Evolutionary conservation across 2,329 filamentous ascomycete species (phyloP).

Genomic region (Ceratocystis destructans): DNA sequence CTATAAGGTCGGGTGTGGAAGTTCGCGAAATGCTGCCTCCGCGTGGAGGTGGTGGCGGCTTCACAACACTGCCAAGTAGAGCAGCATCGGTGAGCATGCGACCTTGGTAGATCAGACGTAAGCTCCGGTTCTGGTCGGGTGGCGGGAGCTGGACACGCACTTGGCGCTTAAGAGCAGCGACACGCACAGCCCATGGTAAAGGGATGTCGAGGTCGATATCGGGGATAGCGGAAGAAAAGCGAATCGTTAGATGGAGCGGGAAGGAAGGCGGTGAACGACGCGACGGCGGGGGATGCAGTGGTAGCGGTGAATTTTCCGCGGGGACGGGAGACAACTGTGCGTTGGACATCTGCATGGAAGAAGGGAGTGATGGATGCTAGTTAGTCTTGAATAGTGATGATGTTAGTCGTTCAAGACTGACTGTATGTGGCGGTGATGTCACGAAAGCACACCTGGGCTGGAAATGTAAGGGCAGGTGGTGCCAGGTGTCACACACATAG

Average conservation of each 20-base stretch:
- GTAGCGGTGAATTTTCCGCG: not conserved
- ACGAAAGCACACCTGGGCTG: too few relatives aligned
- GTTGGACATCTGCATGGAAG: not conserved
- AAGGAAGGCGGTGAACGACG: not conserved
- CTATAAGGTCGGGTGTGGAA: not conserved
- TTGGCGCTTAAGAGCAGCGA: conserved; percentile 65
- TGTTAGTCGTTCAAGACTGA: too few relatives aligned
- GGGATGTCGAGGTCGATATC: conserved; percentile 70
- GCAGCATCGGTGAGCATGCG: conserved; percentile 66
- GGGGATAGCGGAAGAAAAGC: conserved; percentile 74
- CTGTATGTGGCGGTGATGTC: too few relatives aligned
- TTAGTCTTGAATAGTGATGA: too few relatives aligned
- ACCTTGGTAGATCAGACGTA: conserved; percentile 82
- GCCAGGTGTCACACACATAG: too few relatives aligned
- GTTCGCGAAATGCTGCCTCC: conserved; percentile 15
- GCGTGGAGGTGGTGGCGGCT: conserved; percentile 25
- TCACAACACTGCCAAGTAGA: conserved; percentile 55
- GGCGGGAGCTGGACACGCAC: conserved; percentile 59
- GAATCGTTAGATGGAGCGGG: conserved; percentile 65
- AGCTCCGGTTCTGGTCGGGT: conserved; percentile 49
- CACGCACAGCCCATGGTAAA: conserved; percentile 53
- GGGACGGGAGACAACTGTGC: not conserved
- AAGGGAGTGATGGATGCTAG: too few relatives aligned
- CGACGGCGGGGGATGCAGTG: not conserved
- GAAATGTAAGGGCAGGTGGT: too few relatives aligned